These are phyloP conservation scores for Discostella pseudostelligera DNA, from an alignment of 108 stramenopile species.

Conservation along the genomic window DNA sequence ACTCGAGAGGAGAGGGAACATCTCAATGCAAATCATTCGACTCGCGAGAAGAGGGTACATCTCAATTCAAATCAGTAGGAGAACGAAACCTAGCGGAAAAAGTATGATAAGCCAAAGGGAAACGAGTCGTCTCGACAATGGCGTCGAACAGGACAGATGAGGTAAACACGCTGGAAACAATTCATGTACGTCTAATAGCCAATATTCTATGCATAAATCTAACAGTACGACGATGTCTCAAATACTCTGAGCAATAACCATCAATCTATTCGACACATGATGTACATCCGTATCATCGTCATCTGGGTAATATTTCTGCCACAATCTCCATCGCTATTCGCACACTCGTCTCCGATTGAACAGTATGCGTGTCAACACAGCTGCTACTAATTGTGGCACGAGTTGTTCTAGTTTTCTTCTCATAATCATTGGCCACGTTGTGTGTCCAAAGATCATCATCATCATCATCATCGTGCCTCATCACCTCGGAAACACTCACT, in stretches of 20 bases:
- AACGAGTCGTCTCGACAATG: no score
- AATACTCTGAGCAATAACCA: no score
- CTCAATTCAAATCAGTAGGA: not conserved
- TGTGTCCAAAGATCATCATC: not conserved
- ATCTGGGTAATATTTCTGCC: not conserved
- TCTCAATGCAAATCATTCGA: not conserved
- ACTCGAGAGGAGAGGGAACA: constrained; percentile 11
- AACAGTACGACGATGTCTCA: no score
- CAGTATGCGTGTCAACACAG: not conserved
- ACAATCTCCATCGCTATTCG: not conserved
- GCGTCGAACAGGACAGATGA: no score
- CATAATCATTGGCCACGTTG: no score
- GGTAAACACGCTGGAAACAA: no score
- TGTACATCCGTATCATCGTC: not conserved
- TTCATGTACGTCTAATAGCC: no score
- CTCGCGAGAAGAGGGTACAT: not conserved
- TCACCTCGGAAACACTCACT: constrained; percentile 9
- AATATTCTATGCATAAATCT: no score
- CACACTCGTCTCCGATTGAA: constrained; percentile 12
- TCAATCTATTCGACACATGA: not conserved
- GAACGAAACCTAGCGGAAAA: no score
- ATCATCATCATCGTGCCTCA: not conserved
- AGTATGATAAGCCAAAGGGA: no score
- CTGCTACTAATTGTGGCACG: not conserved
- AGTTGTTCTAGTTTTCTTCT: not conserved